Base-by-base conservation (phyloP, 352 stramenopile genomes). In the Phytophthora chlamydospora region DNA sequence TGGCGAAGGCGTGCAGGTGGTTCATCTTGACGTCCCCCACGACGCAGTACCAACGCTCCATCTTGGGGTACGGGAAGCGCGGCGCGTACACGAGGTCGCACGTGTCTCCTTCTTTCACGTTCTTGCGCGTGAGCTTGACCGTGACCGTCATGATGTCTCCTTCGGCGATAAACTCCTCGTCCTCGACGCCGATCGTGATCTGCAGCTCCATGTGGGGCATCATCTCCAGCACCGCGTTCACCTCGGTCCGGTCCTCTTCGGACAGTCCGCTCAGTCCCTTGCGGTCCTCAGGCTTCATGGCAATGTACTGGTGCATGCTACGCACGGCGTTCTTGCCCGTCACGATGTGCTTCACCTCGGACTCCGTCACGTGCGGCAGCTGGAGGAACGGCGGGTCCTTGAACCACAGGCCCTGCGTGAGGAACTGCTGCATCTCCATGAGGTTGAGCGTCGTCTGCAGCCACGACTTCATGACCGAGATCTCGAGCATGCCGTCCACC, bases 401-500 rank as follows among this genome's bases (percentile, higher is more conserved):
- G 54, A 98, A 89, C 93, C 96, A 99, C 50, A 99, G 78, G 35
- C 90, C 97, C 77, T 99, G 98, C 3, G 96, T 97, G 32, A 99
- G 64, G 61, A 97, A 98, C 78, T 99, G 97, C 73, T 97, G 84
- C 82, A 99, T 98, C 67, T 98, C 90, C 68, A 99, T 98, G 49
- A 98, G 89, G 69, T 97, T 97, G 12, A 98, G 73, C 36, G 96
- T 97, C 5, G 97, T 98, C 65, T 98, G 83, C 8, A 99, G 77
- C 80, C 91, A 98, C 59, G 95, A 89, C 74, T 98, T 97, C 73
- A 97, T 90, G 56, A 98, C 93, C 50, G 93, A 98, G 29, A 99
- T 98, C 67, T 98, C 97, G 58, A 99, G 90, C 97, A 99, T 99
- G n/a, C 93, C 97, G 71, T 99, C 97, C 21, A 99, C 93, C 0